Evolutionary conservation across 2,329 filamentous ascomycete genomes (phyloP), one percentile per base, ranked within the genome.

Genomic region (Xylaria sp.): DNA sequence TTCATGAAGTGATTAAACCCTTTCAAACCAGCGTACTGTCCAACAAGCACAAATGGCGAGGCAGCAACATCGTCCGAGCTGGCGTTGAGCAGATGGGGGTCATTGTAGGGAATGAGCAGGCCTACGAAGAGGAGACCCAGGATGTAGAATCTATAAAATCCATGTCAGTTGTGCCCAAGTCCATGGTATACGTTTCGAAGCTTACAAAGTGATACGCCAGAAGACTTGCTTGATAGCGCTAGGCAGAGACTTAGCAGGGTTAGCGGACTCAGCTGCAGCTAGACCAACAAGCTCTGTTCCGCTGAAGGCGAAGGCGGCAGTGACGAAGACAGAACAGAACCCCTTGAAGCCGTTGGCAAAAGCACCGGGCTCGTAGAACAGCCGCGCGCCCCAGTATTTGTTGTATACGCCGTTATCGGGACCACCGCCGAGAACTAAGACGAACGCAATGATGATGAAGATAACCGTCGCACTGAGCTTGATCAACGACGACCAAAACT

Each of bases 191-290:
- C 2, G 36, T 4, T 28, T 4, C 9, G 40, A 23, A 4, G 17
- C 77, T 73, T 70, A 79, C 69, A 87, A 76, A 0, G 83, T 86
- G 68, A 87, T 87, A 72, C 86, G 84, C 85, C 85, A 87, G 67
- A 87, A 87, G 38, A 87, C 92, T 77, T 97, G 93, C 82, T 96
- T 97, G 75, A 95, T 90, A 5, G 94, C 94, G 1, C 89, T 90
- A 0, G 94, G 94, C 1, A 97, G 85, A 0, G 90, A 88, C 76
- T 92, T 90, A 65, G 88, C 85, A 0, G 92, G 92, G 75, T 93
- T 92, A 10, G 82, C 80, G 0, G 91, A 88, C 79, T 94, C 92
- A 6, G 90, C 91, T 0, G 91, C 91, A 3, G 91, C 90, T 2
- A 93, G 84, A 73, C 91, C 91, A n/a, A 93, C 90, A 2, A 92